Evolutionary conservation across 2,329 filamentous ascomycete genomes (phyloP), one percentile per base, ranked within the genome.

Genomic region (Pseudocercospora fijiensis): DNA sequence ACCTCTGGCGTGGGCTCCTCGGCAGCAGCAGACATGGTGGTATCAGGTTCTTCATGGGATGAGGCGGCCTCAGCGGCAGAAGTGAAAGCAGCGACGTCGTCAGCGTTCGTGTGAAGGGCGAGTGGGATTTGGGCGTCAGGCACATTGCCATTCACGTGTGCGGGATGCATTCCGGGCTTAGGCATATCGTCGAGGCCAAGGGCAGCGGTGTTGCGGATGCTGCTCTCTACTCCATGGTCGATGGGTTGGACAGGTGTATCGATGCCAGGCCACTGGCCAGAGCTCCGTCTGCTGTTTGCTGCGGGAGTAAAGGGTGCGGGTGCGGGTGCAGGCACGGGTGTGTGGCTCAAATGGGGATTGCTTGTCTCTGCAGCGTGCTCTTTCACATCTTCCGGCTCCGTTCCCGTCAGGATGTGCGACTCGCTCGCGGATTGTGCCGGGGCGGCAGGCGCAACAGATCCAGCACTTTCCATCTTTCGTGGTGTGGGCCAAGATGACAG

Each of bases 161-260:
- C 51, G 26, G 49, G 24, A 4, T 28, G 45, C 30, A 55, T 22
- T 51, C 56, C 37, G 20, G 37, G 26, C 11, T 63, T 45, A 53
- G 41, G 57, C 57, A 65, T 49, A 10, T 60, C 53, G 11, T 49
- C 37, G 27, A 53, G 18, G 20, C 60, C 45, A 22, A 55, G 20
- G 22, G 55, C 52, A 20, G 52, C 37, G 11, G 62, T 65, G 30
- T 66, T 63, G 56, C 67, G 66, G n/a, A 68, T n/a, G 43, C 62
- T 67, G 61, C 67, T 69, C 30, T 63, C 64, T 10, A 68, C 53
- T 13, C 64, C 64, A 56, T 69, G 67, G 57, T 69, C 64, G 43
- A 63, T 52, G 20, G 60, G 63, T 18, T 56, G 63, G 13, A 52
- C 58, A 4, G 65, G 67, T 27, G 65, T 66, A 24, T 66, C 67